Conservation (phyloP, 306 rosid genomes). For the Abrus precatorius region DNA sequence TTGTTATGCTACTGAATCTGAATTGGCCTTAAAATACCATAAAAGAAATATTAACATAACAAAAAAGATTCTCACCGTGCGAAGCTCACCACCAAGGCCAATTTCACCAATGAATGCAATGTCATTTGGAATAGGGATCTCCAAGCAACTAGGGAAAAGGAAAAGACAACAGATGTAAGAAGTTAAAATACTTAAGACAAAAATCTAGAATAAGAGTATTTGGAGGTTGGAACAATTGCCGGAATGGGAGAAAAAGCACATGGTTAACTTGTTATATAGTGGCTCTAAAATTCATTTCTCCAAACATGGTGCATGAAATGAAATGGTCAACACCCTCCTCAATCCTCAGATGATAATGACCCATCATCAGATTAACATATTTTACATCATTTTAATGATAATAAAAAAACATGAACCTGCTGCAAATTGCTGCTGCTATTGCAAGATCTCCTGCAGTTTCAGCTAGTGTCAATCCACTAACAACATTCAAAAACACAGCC, state of each 20-base stretch:
- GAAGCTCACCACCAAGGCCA: slow-evolving; percentile 95
- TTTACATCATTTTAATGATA: background rate
- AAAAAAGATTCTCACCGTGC: slow-evolving; percentile 65
- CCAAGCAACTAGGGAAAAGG: slow-evolving; percentile 73
- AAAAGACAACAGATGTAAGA: slow-evolving; percentile 9
- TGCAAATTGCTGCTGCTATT: slow-evolving; percentile 93
- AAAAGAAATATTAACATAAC: background rate
- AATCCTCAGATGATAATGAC: slow-evolving; percentile 2
- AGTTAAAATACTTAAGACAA: background rate
- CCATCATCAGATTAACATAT: slow-evolving; percentile 5
- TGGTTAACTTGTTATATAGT: background rate
- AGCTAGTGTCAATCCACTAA: slow-evolving; percentile 72
- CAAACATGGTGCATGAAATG: background rate
- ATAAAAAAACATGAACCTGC: slow-evolving; percentile 68
- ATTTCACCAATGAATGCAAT: slow-evolving; percentile 95
- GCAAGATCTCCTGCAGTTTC: slow-evolving; percentile 99
- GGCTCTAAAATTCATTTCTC: background rate
- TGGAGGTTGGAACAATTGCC: background rate
- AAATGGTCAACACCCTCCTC: background rate
- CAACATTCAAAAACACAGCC: slow-evolving; percentile 87
- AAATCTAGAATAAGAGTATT: slow-evolving; percentile 10
- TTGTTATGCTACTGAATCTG: background rate
- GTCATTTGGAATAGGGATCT: slow-evolving; percentile 79
- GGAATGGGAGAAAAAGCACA: background rate
- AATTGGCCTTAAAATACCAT: background rate